phyloP scores from a whole-genome alignment of 1,284 basidiomycete species.

The Paramarasmius palmivorus region DNA sequence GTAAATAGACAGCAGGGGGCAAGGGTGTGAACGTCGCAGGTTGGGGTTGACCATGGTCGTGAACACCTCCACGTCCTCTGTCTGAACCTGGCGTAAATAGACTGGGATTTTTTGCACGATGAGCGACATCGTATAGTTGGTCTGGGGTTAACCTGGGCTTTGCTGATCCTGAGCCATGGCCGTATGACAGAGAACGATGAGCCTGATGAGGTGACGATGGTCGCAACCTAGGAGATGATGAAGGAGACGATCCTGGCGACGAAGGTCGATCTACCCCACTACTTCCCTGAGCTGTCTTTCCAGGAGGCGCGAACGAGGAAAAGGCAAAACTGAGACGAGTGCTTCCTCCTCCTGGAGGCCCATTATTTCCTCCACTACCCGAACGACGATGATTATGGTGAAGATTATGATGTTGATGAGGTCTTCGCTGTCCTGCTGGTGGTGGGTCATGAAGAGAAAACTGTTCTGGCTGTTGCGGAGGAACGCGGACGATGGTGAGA shows the following conservation, averaged over 20 bases:
- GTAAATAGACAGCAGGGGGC: constrained; percentile 68
- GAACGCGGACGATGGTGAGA: constrained; percentile 73
- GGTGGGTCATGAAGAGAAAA: constrained; percentile 29
- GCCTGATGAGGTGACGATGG: constrained; percentile 49
- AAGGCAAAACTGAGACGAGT: constrained; percentile 65
- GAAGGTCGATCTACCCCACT: constrained; percentile 9
- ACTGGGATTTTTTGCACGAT: constrained; percentile 51
- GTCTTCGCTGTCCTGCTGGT: constrained; percentile 19
- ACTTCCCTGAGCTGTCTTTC: constrained; percentile 14
- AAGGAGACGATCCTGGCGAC: constrained; percentile 28
- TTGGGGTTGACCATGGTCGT: constrained; percentile 22
- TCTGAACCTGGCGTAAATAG: constrained; percentile 18
- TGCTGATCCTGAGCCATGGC: constrained; percentile 6
- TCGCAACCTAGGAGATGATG: constrained; percentile 46
- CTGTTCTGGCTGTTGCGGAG: constrained; percentile 22
- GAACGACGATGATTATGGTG: constrained; percentile 25
- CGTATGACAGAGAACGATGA: neutral
- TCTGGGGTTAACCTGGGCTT: constrained; percentile 59
- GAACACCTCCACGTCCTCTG: neutral
- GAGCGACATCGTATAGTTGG: constrained; percentile 67
- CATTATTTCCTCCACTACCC: constrained; percentile 29
- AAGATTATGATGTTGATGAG: no score
- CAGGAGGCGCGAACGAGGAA: constrained; percentile 49
- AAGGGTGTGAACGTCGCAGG: constrained; percentile 66
- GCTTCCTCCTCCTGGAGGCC: constrained; percentile 19